Percentiles rank a stretch among this genome's conserved stretches.
These are phyloP conservation scores for Angomonas deanei DNA, from an alignment of 208 protist genomes.

Conservation along the genomic window DNA sequence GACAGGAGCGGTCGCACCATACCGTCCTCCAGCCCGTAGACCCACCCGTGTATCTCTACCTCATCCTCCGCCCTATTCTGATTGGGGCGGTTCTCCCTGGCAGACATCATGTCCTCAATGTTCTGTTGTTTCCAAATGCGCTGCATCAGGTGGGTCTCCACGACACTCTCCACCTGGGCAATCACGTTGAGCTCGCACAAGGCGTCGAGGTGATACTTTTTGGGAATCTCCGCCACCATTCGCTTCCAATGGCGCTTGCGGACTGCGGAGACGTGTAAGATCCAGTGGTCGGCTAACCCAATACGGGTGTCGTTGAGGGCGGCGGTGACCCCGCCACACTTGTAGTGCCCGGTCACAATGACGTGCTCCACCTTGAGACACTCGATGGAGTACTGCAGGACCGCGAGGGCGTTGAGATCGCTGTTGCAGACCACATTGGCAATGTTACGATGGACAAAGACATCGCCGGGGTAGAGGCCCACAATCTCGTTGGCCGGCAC, in stretches of 20 bases:
- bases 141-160: constrained; percentile 58
- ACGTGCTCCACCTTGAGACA: constrained; percentile 91
- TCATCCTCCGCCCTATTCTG: constrained; percentile 23
- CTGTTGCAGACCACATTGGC: constrained; percentile 90
- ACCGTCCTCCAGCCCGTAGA: constrained; percentile 64
- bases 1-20: constrained; percentile 52
- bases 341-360: constrained; percentile 93
- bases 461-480: constrained; percentile 83
- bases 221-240: constrained; percentile 38
- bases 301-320: constrained; percentile 46
- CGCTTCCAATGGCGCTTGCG: constrained; percentile 68
- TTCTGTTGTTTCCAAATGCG: constrained; percentile 43
- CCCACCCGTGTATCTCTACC: constrained; percentile 74
- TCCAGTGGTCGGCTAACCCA: constrained; percentile 77
- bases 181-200: constrained; percentile 78
- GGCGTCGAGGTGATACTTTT: constrained; percentile 36
- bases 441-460: constrained; percentile 95
- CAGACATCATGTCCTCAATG: constrained; percentile 33
- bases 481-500: constrained; percentile 87
- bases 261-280: constrained; percentile 57
- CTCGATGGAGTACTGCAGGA: constrained; percentile 92
- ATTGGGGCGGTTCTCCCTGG: constrained; percentile 17
- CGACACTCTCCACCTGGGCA: constrained; percentile 30
- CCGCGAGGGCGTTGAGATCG: constrained; percentile 88
- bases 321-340: constrained; percentile 89